Base-by-base conservation (phyloP, 768 basidiomycete species). In the Lentinula sp. region DNA sequence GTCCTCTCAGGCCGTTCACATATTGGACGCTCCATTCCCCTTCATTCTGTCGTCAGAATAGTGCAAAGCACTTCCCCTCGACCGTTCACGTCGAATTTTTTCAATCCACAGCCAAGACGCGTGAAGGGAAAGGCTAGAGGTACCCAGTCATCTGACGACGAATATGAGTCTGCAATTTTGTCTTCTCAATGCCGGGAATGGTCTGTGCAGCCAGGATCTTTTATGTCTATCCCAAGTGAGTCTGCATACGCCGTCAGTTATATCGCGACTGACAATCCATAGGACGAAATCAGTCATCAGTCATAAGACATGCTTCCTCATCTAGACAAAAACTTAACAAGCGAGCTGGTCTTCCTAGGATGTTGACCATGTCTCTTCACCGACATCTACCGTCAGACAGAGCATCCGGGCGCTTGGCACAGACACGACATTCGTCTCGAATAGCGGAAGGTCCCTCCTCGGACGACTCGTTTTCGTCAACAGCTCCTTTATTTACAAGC, bases 51-150 rank as follows among this genome's bases (percentile, higher is more conserved):
- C 50, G 62, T 72, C 46, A 64, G 63, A 51, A 66, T 69, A 63
- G 71, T 74, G 69, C 54, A 66, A 56, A 69, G 70, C 16, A 59
- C 75, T 18, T 61, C 72, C 42, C 71, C 68, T 48, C 67, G 69
- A 18, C 63, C 73, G 2, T 64, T 84, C 18, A 73, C 75, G 1
- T 62, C 72, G 9, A 79, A 84, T 65, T 85, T 86, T 69, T 85
- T 85, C 65, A 81, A 77, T 2, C 86, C 86, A 9, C 72, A 73
- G 35, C 79, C 84, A 8, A 74, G 80, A 60, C 75, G 74, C 58
- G 72, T 68, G 56, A 86, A 84, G 66, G 83, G 83, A 36, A 86
- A 86, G 71, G 81, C 77, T 66, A 81, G 74, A 66, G 78, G 74
- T 20, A 62, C 66, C 51, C 68, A 72, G 48, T 63, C 67, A 39